Percentiles rank a stretch among this genome's conserved stretches.
Conservation (phyloP, 2,329 filamentous ascomycete species). For the Pyricularia sp. region DNA sequence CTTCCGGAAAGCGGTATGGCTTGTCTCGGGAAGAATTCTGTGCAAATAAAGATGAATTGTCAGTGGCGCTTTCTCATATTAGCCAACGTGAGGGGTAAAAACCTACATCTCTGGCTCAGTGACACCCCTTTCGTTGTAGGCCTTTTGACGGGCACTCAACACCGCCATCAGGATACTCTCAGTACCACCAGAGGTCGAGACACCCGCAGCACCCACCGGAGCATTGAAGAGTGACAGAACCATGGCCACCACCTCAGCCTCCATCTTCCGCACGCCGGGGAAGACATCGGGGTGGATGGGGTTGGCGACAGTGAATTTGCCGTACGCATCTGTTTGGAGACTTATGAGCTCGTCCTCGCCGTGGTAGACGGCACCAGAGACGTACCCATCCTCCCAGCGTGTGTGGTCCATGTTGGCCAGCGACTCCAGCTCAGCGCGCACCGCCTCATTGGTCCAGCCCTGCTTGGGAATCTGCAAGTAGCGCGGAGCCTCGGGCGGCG, state of each 20-base stretch:
- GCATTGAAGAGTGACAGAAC: conserved; percentile 84
- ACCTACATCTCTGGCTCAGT: conserved; percentile 89
- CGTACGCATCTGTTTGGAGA: conserved; percentile 87
- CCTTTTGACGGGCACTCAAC: conserved; percentile 82
- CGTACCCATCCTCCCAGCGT: conserved; percentile 90
- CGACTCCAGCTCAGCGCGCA: conserved; percentile 69
- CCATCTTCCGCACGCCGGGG: conserved; percentile 97
- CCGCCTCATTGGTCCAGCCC: conserved; percentile 70
- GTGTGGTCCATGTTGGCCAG: conserved; percentile 86
- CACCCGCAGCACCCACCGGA: conserved; percentile 74
- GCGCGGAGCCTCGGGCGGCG: conserved; percentile 62
- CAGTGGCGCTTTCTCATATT: background rate
- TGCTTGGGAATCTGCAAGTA: conserved; percentile 73
- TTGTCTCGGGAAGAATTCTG: conserved; percentile 89
- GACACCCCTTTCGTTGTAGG: conserved; percentile 72
- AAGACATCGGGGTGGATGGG: conserved; percentile 98
- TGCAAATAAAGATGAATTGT: background rate
- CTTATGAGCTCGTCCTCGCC: conserved; percentile 74
- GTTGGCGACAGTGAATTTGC: conserved; percentile 89
- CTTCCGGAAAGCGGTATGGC: conserved; percentile 94
- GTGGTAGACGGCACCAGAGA: conserved; percentile 94
- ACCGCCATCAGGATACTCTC: conserved; percentile 97
- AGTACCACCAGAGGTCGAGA: conserved; percentile 86
- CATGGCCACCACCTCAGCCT: conserved; percentile 96
- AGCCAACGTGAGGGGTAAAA: background rate